A percentile compares a stretch with the other conserved stretches of the same genome.
Evolutionary conservation across 352 stramenopile genomes (phyloP).

Genomic region (Phytophthora crassamura): DNA sequence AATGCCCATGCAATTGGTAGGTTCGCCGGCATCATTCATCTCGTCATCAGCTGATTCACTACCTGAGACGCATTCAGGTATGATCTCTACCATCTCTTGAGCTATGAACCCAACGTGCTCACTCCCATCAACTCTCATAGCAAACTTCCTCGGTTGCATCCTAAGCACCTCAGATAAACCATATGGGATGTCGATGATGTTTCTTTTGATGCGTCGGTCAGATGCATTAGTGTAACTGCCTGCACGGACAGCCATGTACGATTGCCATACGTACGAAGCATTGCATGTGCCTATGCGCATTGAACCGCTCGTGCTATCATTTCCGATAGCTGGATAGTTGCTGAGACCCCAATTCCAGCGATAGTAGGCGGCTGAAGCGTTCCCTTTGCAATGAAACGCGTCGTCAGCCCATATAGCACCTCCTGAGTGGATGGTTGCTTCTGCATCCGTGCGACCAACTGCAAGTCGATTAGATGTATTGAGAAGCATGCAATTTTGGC

Average conservation of each 20-base stretch:
- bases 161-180: not conserved
- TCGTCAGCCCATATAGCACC: not conserved
- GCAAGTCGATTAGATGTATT: not conserved
- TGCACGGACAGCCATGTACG: not conserved
- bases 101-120: not conserved
- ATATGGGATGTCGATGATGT: not conserved
- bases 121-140: not conserved
- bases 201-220: not conserved
- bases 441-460: not conserved
- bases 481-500: not conserved
- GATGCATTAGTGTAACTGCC: conserved; percentile 7
- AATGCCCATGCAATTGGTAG: not conserved
- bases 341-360: not conserved
- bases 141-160: not conserved
- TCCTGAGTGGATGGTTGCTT: not conserved
- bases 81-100: not conserved
- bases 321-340: not conserved
- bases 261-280: too few relatives aligned
- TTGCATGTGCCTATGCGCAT: not conserved
- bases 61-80: not conserved
- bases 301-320: not conserved
- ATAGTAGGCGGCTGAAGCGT: not conserved
- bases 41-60: not conserved
- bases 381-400: not conserved
- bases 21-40: not conserved